Evolutionary conservation across 2,329 filamentous ascomycete species (phyloP).

Genomic region (Fusarium heterosporum): DNA sequence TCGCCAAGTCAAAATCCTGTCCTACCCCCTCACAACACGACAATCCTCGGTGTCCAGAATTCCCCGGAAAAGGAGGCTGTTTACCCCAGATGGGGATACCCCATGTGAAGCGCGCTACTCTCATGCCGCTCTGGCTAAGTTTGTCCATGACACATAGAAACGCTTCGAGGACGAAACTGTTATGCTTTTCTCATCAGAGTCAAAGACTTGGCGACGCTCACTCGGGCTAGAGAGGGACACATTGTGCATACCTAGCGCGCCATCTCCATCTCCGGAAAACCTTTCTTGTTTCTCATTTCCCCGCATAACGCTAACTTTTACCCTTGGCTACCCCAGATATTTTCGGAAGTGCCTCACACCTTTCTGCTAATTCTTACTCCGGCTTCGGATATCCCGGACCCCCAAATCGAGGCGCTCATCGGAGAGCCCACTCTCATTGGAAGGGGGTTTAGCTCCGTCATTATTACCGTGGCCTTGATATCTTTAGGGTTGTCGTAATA

Average conservation of each 20-base stretch:
- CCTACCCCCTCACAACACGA: not conserved
- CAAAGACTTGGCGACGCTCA: slow-evolving; percentile 6
- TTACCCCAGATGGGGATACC: slow-evolving; percentile 29
- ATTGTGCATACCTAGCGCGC: slow-evolving; percentile 35
- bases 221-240: slow-evolving; percentile 36
- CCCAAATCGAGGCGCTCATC: slow-evolving; percentile 28
- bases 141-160: slow-evolving; percentile 32
- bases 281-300: slow-evolving; percentile 12
- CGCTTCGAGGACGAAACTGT: not conserved
- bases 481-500: not conserved
- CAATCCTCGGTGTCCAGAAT: slow-evolving; percentile 2
- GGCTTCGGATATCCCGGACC: slow-evolving; percentile 31
- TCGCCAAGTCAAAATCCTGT: slow-evolving; percentile 6
- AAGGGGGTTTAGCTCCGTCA: slow-evolving; percentile 10
- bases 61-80: slow-evolving; percentile 21
- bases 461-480: not conserved
- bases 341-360: not conserved
- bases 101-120: not conserved
- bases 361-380: slow-evolving; percentile 1
- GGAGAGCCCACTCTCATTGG: slow-evolving; percentile 16
- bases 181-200: slow-evolving; percentile 1
- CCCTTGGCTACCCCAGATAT: slow-evolving; percentile 24
- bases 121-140: not conserved
- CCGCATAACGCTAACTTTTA: slow-evolving; percentile 11
- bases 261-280: slow-evolving; percentile 10